Evolutionary conservation across 73 alveolate species (phyloP), one percentile per base, ranked within the genome.

Genomic region (Stentor coeruleus): DNA sequence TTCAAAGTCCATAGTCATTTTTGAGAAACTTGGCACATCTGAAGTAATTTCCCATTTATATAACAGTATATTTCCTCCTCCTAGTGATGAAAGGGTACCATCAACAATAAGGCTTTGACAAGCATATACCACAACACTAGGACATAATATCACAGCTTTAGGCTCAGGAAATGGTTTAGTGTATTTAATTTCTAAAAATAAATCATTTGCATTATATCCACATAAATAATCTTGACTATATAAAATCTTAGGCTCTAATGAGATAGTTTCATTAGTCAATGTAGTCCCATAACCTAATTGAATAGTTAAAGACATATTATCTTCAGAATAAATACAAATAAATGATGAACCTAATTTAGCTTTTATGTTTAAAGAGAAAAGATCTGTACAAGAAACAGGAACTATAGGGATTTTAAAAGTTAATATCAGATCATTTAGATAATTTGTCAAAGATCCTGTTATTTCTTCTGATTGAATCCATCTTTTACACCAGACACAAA

Each of bases 1-100:
- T 66, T 20, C 26, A 2, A 66, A 66, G 0, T 2, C 79, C 33
- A 26, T 66, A 66, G 2, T 66, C n/a, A 20, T 28, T 26, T 2
- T 66, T 40, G 37, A 31, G n/a, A 66, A 66, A 66, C 40, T 31
- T 20, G 73, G 73, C 35, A 57, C 28, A 2, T 57, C 73, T 57
- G 73, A 57, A 20, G 73, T 57, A 20, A 57, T 57, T n/a, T 57
- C 28, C 37, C 79, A 66, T 66, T 66, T 66, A 66, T 66, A 66
- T 11, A 20, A 66, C 14, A 66, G 37, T 20, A 37, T 33, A 20
- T 20, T 11, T 15, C 14, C 15, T 20, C n/a, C 15, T 11, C 33
- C 49, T 33, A 37, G 49, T 0, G 79, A 28, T 1, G 79, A 66
- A 37, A 20, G 11, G 33, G 11, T 20, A 37, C 79, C 79, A 20